These are phyloP conservation scores for Aphanomyces astaci DNA, from an alignment of 352 stramenopile species.

Conservation along the genomic window DNA sequence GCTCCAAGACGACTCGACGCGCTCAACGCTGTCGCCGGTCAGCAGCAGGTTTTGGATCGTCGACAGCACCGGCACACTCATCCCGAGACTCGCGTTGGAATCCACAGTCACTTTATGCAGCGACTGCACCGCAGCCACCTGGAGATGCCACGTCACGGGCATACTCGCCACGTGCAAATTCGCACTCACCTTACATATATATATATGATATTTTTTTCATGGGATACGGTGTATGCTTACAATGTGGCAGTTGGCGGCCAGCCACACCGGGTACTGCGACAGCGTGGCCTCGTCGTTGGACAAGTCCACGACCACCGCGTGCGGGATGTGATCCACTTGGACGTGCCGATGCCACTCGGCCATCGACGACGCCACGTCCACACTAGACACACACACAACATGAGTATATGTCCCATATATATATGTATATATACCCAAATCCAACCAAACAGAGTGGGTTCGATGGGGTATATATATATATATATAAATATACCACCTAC, in stretches of 20 bases:
- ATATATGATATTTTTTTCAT: no score
- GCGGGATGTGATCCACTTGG: conserved; percentile 79
- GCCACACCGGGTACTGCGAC: conserved; percentile 84
- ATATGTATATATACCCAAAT: no score
- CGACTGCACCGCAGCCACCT: conserved; percentile 61
- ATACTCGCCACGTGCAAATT: conserved; percentile 87
- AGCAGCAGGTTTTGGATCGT: conserved; percentile 90
- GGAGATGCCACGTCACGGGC: conserved; percentile 56
- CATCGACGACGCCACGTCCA: conserved; percentile 48
- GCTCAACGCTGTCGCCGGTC: conserved; percentile 85
- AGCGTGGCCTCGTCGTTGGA: conserved; percentile 83
- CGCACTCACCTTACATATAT: conserved; percentile 65
- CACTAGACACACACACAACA: not conserved
- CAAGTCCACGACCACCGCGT: conserved; percentile 93
- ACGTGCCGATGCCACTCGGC: conserved; percentile 67
- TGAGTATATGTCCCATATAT: no score
- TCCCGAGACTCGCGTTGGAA: conserved; percentile 64
- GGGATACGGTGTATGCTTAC: no score
- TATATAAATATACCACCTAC: no score
- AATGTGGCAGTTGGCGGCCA: conserved; percentile 85
- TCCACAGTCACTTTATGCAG: conserved; percentile 86
- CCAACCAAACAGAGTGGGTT: no score
- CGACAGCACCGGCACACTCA: conserved; percentile 87
- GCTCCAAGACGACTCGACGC: conserved; percentile 87
- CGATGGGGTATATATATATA: no score